phyloP scores from a whole-genome alignment of 352 stramenopile species.

The Globisporangium takayamanum region DNA sequence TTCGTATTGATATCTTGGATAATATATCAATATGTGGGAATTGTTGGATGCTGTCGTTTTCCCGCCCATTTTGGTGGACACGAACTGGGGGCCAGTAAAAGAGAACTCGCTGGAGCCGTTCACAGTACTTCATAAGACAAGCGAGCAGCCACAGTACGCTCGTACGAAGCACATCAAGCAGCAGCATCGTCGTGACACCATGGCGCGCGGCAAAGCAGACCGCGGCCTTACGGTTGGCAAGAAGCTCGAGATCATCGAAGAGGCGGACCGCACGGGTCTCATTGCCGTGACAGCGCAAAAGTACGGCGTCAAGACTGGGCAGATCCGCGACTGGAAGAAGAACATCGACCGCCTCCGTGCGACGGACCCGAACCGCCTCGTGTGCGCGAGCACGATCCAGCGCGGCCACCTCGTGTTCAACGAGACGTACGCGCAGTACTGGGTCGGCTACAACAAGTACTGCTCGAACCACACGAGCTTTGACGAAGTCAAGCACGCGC shows the following conservation, averaged over 20 bases:
- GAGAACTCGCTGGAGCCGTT: conserved; percentile 28
- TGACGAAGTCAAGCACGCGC: conserved; percentile 56
- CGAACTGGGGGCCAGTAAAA: conserved; percentile 26
- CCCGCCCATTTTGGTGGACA: background rate
- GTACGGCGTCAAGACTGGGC: conserved; percentile 80
- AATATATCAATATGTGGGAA: background rate
- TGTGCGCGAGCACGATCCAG: conserved; percentile 78
- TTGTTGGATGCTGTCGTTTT: background rate
- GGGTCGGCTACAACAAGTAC: conserved; percentile 87
- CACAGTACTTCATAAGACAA: conserved; percentile 14
- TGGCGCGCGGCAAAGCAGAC: conserved; percentile 80
- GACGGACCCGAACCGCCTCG: conserved; percentile 72
- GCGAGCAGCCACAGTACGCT: too few species aligned
- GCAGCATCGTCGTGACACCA: conserved; percentile 9
- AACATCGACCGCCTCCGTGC: conserved; percentile 71
- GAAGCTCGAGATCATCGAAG: conserved; percentile 87
- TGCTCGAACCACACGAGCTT: conserved; percentile 70
- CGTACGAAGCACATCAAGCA: background rate
- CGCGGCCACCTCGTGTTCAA: conserved; percentile 83
- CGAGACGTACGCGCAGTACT: conserved; percentile 86
- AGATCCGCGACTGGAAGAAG: conserved; percentile 87
- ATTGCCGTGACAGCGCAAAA: conserved; percentile 76
- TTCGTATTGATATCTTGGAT: background rate
- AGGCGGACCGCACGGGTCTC: conserved; percentile 73
- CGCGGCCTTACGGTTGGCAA: conserved; percentile 78